These are phyloP conservation scores for Madurella mycetomatis DNA, from an alignment of 2,329 filamentous ascomycete genomes.

Conservation along the genomic window DNA sequence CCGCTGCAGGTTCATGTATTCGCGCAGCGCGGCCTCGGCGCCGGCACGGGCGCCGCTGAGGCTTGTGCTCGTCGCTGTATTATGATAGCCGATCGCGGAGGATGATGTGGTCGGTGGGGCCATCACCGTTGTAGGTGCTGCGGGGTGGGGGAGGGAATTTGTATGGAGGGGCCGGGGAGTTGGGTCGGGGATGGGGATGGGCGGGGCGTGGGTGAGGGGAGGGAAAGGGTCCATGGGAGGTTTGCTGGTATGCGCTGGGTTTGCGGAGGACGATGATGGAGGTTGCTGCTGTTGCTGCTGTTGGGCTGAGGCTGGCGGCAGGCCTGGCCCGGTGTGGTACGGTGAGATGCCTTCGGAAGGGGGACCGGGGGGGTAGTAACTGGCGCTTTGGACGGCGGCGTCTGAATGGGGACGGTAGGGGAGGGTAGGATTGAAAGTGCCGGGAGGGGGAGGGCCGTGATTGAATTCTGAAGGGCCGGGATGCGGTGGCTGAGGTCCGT, in stretches of 20 bases:
- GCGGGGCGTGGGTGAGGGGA: not conserved
- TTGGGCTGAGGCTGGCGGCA: too few relatives aligned
- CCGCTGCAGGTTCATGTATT: slow-evolving; percentile 34
- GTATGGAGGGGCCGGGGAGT: not conserved
- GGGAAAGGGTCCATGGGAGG: not conserved
- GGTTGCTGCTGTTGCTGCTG: not conserved
- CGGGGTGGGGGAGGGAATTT: not conserved
- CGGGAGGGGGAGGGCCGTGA: not conserved
- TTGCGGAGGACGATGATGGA: not conserved
- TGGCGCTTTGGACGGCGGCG: not conserved
- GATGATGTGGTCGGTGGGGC: not conserved
- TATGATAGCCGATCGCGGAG: not conserved
- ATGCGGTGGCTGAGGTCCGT: not conserved
- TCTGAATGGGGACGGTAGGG: slow-evolving; percentile 4
- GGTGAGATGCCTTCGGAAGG: not conserved
- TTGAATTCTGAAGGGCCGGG: not conserved
- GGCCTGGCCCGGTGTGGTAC: not conserved
- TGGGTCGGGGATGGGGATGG: slow-evolving; percentile 4
- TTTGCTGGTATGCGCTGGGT: not conserved
- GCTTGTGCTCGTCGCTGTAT: not conserved
- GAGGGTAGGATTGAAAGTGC: not conserved
- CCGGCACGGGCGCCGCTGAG: slow-evolving; percentile 22
- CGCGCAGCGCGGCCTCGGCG: slow-evolving; percentile 32
- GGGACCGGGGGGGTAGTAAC: not conserved
- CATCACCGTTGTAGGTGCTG: not conserved